Evolutionary conservation across 148 eudicot species (phyloP).

Genomic region (Diospyros kaki): DNA sequence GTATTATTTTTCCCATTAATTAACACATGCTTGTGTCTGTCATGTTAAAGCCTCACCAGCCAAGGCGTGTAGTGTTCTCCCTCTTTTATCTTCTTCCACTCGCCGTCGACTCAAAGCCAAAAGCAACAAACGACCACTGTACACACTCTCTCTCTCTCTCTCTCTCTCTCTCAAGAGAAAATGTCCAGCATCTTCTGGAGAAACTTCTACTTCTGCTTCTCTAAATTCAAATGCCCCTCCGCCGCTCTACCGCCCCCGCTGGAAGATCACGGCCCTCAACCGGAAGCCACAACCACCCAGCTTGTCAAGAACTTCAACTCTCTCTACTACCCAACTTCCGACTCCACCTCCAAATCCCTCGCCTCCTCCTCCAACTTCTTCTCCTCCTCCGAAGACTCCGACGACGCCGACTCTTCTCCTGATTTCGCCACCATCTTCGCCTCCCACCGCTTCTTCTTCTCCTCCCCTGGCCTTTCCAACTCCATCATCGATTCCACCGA

Average conservation of each 20-base stretch:
- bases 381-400: slow-evolving; percentile 14
- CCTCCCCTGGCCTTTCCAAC: slow-evolving; percentile 70
- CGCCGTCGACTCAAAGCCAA: background rate
- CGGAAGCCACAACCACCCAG: background rate
- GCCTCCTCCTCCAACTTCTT: slow-evolving; percentile 14
- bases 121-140: background rate
- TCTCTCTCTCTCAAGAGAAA: slow-evolving; percentile 11
- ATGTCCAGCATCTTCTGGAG: slow-evolving; percentile 50
- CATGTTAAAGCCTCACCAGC: no score
- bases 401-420: slow-evolving; percentile 16
- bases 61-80: background rate
- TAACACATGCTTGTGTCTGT: no score
- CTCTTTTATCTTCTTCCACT: no score
- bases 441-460: slow-evolving; percentile 63
- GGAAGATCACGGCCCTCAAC: slow-evolving; percentile 14
- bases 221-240: slow-evolving; percentile 48
- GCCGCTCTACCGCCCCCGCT: slow-evolving; percentile 26
- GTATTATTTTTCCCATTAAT: no score
- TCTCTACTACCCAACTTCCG: slow-evolving; percentile 14
- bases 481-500: slow-evolving; percentile 42
- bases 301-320: slow-evolving; percentile 28
- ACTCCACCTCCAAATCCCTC: slow-evolving; percentile 23
- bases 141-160: slow-evolving; percentile 5
- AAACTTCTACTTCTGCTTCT: slow-evolving; percentile 45
- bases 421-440: slow-evolving; percentile 38